phyloP scores from a whole-genome alignment of 176 grass and related monocot species.

The Oryza officinalis region DNA sequence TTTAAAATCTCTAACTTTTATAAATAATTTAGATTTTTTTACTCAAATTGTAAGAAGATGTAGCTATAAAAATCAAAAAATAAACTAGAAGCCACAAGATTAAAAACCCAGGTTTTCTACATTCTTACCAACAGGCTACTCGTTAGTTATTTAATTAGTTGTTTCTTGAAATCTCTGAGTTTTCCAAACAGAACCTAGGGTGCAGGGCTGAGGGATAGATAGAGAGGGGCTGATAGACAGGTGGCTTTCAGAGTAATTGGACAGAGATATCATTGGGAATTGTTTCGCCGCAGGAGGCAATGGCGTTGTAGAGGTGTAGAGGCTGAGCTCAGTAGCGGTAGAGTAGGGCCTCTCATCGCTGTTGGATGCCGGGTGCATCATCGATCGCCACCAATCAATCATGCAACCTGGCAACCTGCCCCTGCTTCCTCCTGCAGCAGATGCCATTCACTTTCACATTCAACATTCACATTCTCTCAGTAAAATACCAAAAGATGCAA shows the following conservation, averaged over 20 bases:
- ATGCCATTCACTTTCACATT: background rate
- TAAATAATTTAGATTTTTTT: no score
- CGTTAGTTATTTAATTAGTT: no score
- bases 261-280: constrained; percentile 22
- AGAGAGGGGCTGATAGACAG: background rate
- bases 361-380: background rate
- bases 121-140: no score
- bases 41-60: no score
- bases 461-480: constrained; percentile 8
- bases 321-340: background rate
- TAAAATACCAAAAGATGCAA: background rate
- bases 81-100: no score
- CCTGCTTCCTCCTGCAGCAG: background rate
- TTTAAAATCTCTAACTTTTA: no score
- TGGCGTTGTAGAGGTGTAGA: background rate
- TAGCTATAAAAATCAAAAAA: no score
- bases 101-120: no score
- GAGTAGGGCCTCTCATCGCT: background rate
- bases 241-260: constrained; percentile 19
- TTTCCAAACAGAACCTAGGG: no score
- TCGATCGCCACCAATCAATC: constrained; percentile 3
- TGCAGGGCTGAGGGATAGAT: no score
- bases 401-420: background rate
- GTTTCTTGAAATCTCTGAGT: no score
- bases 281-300: constrained; percentile 51